Percentiles rank a stretch among this genome's conserved stretches.
Conservation (phyloP, 2,329 filamentous ascomycete genomes). For the Penicillium sp. region DNA sequence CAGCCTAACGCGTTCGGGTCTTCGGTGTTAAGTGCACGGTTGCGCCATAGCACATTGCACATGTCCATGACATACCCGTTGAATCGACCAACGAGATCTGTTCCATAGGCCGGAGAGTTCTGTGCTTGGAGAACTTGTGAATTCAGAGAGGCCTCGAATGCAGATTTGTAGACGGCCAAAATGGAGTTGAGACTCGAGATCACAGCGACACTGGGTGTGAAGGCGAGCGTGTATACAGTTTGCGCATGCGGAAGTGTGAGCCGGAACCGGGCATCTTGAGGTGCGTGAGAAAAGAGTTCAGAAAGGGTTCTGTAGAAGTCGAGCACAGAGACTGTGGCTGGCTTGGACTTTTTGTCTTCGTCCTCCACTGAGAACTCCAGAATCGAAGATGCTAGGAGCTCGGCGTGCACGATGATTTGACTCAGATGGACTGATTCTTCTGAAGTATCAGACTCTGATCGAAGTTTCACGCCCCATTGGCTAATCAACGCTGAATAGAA, state of each 20-base stretch:
- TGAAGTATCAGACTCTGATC: conserved; percentile 25
- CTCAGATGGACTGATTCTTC: conserved; percentile 33
- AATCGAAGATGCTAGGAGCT: conserved; percentile 57
- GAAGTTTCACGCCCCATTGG: conserved; percentile 47
- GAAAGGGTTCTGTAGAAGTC: conserved; percentile 68
- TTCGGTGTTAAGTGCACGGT: conserved; percentile 63
- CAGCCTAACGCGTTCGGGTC: conserved; percentile 62
- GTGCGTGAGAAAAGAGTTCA: conserved; percentile 53
- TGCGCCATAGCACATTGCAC: conserved; percentile 79
- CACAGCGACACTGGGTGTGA: conserved; percentile 61
- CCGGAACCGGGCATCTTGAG: conserved; percentile 55
- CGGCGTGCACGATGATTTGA: conserved; percentile 52
- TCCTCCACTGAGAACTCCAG: conserved; percentile 49
- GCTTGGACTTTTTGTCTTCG: conserved; percentile 15
- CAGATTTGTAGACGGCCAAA: conserved; percentile 69
- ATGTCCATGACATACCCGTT: conserved; percentile 86
- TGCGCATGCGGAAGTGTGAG: conserved; percentile 66
- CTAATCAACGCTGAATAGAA: conserved; percentile 68
- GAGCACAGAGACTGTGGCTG: conserved; percentile 54
- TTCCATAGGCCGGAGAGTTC: conserved; percentile 49
- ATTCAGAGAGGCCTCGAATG: conserved; percentile 64
- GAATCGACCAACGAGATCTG: conserved; percentile 64
- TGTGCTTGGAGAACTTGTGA: conserved; percentile 37
- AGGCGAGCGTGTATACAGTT: conserved; percentile 69
- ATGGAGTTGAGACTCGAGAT: conserved; percentile 68